phyloP scores from a whole-genome alignment of 1,284 basidiomycete genomes.

The Ceratorhiza oryzae-sativae region DNA sequence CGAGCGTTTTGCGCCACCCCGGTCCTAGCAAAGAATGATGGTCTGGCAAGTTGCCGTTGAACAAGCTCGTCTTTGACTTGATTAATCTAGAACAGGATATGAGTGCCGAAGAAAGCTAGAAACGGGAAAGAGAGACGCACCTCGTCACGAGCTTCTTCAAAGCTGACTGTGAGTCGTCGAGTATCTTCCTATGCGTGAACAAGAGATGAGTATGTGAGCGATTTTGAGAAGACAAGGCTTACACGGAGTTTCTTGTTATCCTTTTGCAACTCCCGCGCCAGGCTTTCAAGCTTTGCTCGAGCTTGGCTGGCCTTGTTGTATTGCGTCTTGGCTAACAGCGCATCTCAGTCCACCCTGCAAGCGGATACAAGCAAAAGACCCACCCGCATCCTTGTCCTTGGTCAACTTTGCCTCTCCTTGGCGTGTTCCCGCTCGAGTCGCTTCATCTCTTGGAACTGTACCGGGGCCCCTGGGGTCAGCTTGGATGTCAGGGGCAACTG shows the following conservation, averaged over 20 bases:
- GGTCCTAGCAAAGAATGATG: constrained; percentile 2
- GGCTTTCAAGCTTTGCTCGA: constrained; percentile 85
- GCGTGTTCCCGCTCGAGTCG: constrained; percentile 82
- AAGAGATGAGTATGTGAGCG: constrained; percentile 42
- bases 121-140: constrained; percentile 52
- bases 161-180: constrained; percentile 73
- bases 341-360: constrained; percentile 9
- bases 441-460: constrained; percentile 81
- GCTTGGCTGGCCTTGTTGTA: constrained; percentile 84
- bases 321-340: constrained; percentile 72
- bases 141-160: constrained; percentile 84
- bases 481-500: constrained; percentile 17
- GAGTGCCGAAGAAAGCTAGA: constrained; percentile 7
- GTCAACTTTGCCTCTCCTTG: constrained; percentile 83
- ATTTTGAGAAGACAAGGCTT: constrained; percentile 47
- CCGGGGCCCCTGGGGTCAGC: constrained; percentile 27
- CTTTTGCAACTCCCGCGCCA: constrained; percentile 85
- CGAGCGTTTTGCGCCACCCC: constrained; percentile 6
- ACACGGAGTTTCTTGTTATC: constrained; percentile 85
- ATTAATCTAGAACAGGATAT: constrained; percentile 36
- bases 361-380: constrained; percentile 44
- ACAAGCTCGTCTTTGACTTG: constrained; percentile 38
- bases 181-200: constrained; percentile 69
- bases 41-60: constrained; percentile 21
- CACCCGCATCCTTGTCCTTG: constrained; percentile 86